Percentiles rank a stretch among this genome's conserved stretches.
Evolutionary conservation across 441 rosid genomes (phyloP).

Genomic region (Aquilaria agallochum): DNA sequence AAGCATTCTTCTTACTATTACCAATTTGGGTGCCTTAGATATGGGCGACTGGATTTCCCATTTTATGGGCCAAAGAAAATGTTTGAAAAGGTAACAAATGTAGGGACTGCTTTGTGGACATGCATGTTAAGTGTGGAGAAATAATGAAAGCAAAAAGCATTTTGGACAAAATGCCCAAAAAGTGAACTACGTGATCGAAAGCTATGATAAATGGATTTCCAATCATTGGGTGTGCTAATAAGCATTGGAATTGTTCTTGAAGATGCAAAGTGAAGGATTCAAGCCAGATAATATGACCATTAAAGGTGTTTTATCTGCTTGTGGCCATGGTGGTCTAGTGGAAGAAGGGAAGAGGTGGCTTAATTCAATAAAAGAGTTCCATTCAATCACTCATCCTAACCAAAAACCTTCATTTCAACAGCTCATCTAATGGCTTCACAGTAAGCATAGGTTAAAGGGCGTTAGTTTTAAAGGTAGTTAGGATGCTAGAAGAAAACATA

Average conservation of each 20-base stretch:
- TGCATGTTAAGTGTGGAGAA: constrained; percentile 62
- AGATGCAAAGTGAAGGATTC: constrained; percentile 29
- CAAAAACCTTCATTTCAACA: too few relatives aligned
- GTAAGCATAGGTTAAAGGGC: too few relatives aligned
- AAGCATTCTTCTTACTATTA: constrained; percentile 48
- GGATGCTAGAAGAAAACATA: too few relatives aligned
- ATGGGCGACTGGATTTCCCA: constrained; percentile 44
- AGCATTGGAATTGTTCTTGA: constrained; percentile 35
- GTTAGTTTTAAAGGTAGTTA: too few relatives aligned
- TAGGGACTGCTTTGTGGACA: constrained; percentile 47
- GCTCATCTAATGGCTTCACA: too few relatives aligned
- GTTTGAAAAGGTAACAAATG: constrained; percentile 34
- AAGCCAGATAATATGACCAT: constrained; percentile 48
- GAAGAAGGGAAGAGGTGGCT: constrained; percentile 54
- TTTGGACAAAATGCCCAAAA: constrained; percentile 33
- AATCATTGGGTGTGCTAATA: constrained; percentile 43
- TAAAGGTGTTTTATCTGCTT: constrained; percentile 49
- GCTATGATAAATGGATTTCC: constrained; percentile 51
- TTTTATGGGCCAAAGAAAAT: constrained; percentile 32
- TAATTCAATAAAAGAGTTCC: constrained; percentile 30
- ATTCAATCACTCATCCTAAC: too few relatives aligned
- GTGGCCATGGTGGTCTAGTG: constrained; percentile 54
- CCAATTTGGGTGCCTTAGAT: constrained; percentile 47
- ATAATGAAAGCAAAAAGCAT: constrained; percentile 29
- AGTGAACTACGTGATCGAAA: constrained; percentile 49